Evolutionary conservation across 805 yeast species (phyloP), one percentile per base, ranked within the genome.

Genomic region (Pichia insulana): DNA sequence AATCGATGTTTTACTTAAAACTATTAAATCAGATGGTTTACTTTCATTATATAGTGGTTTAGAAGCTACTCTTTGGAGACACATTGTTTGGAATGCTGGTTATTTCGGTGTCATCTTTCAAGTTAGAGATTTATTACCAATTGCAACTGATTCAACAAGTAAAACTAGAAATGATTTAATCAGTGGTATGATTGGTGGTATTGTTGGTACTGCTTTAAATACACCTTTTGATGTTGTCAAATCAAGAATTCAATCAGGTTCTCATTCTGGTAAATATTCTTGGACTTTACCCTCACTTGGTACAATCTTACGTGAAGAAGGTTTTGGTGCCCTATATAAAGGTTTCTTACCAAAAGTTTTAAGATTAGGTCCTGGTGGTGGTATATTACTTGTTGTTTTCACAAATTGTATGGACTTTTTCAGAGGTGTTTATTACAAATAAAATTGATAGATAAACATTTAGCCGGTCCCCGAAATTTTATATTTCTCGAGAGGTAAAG

Each of bases 331-430:
- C 7, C 74, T 92, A 45, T 90, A 89, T 67, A 90, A 89, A 69
- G 98, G 98, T 33, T 90, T 92, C 76, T 61, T 89, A 50, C 99
- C 99, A 53, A 92, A 92, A 72, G 97, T 92, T 11, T 72, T 92
- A 59, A 81, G 99, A 75, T 73, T 92, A 52, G 98, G 97, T 37
- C 98, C 99, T 47, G 99, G 99, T 59, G 99, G 99, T 63, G 99
- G 99, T 71, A 88, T 92, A 53, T 70, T 92, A 58, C 74, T 92
- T 62, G 97, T 92, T 38, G 98, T 92, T n/a, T 92, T 88, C 73
- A 87, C 96, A 35, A 72, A 87, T 19, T 79, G 89, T 50, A 88
- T 89, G 94, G 96, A 89, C 62, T 86, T 87, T 70, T 92, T 92
- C 73, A 77, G 89, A 69, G 66, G 66, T n/a, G 34, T 64, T 37